Conservation (phyloP, 805 yeast genomes). For the Saturnispora besseyi region DNA sequence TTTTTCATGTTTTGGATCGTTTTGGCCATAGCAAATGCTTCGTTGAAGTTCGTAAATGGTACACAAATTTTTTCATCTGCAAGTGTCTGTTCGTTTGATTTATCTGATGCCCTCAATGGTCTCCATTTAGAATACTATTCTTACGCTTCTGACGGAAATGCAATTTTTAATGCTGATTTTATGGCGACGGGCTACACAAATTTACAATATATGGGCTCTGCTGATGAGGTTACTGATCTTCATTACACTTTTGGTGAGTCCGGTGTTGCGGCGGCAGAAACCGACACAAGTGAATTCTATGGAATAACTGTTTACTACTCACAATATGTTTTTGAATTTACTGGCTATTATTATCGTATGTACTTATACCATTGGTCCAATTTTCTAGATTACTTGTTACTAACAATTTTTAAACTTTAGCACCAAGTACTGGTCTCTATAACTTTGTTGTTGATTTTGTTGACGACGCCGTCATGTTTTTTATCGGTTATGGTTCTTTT, state of each 20-base stretch:
- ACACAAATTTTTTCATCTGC: not conserved
- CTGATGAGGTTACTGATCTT: not conserved
- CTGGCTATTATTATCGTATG: slow-evolving; percentile 13
- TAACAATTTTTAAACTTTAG: slow-evolving; percentile 2
- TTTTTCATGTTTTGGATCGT: not conserved
- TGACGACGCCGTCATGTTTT: slow-evolving; percentile 28
- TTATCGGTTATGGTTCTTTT: slow-evolving; percentile 27
- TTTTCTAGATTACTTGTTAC: not conserved
- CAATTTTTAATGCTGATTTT: not conserved
- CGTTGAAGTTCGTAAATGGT: not conserved
- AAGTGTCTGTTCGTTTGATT: not conserved
- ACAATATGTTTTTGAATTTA: slow-evolving; percentile 4
- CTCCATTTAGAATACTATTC: not conserved
- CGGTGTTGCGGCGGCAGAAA: not conserved
- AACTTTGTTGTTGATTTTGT: slow-evolving; percentile 16
- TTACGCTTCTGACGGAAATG: not conserved
- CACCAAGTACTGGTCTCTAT: slow-evolving; percentile 22
- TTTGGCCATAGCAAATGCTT: not conserved
- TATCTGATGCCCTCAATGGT: not conserved
- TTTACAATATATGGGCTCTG: not conserved
- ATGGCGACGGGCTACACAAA: not conserved
- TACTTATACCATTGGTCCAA: too few species aligned
- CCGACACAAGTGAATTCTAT: not conserved
- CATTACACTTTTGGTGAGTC: not conserved
- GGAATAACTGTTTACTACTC: slow-evolving; percentile 2